Percentiles rank a stretch among this genome's conserved stretches.
Conservation (phyloP, 2,329 filamentous ascomycete species). For the Ophiostoma angusticollis region DNA sequence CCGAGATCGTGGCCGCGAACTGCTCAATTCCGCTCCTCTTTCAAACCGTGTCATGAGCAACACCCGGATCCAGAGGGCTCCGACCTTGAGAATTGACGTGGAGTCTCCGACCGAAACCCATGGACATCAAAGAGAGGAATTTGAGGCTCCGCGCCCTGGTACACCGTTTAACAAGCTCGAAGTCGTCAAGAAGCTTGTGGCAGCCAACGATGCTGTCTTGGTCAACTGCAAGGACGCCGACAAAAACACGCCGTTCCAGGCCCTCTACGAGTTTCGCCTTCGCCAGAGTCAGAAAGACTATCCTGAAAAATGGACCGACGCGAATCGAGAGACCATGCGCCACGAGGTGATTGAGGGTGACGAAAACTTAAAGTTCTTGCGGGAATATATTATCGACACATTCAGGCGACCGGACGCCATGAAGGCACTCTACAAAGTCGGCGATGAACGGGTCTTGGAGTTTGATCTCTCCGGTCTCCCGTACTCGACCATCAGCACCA, state of each 20-base stretch:
- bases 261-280: background rate
- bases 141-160: no score
- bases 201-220: background rate
- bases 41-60: background rate
- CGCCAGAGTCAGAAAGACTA: background rate
- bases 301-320: background rate
- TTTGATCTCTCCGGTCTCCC: slow-evolving; percentile 8
- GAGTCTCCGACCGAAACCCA: background rate
- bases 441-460: slow-evolving; percentile 6
- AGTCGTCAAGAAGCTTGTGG: slow-evolving; percentile 4
- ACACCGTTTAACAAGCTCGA: background rate
- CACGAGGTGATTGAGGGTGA: slow-evolving; percentile 4
- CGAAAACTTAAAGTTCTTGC: background rate
- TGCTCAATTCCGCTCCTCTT: no score
- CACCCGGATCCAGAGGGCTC: background rate
- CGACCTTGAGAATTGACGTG: background rate
- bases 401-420: slow-evolving; percentile 3
- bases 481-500: slow-evolving; percentile 1
- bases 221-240: slow-evolving; percentile 1
- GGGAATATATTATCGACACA: slow-evolving; percentile 4
- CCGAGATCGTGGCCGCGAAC: no score
- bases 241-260: slow-evolving; percentile 7
- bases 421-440: slow-evolving; percentile 5
- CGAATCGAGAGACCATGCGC: background rate
- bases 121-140: no score